Conservation (phyloP, 331 rosid species). For the Phaseolus coccineus region DNA sequence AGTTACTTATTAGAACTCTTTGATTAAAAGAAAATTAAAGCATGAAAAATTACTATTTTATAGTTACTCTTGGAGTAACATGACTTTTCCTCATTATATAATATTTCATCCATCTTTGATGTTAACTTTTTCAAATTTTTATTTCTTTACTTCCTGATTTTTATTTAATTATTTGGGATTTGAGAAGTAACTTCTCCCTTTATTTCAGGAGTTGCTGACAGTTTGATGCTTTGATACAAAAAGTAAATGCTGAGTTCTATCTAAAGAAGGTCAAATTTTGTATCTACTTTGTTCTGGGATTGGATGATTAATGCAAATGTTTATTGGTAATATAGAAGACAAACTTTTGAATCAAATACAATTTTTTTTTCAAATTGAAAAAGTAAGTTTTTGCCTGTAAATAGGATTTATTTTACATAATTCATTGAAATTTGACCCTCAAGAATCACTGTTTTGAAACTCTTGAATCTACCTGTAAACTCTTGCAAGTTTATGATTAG, state of each 20-base stretch:
- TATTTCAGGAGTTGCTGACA: constrained; percentile 81
- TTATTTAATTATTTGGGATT: not conserved
- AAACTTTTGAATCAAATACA: constrained; percentile 32
- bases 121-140: not conserved
- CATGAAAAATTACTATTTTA: too few relatives aligned
- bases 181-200: constrained; percentile 23
- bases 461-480: not conserved
- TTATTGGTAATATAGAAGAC: constrained; percentile 24
- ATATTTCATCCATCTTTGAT: not conserved
- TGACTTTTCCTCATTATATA: not conserved
- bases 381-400: constrained; percentile 34
- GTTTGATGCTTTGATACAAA: constrained; percentile 51
- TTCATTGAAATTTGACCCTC: constrained; percentile 1
- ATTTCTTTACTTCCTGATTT: constrained; percentile 20
- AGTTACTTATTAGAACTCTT: too few relatives aligned
- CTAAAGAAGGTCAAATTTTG: constrained; percentile 43
- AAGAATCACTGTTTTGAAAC: not conserved
- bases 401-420: constrained; percentile 24
- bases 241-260: constrained; percentile 51
- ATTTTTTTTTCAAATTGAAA: constrained; percentile 20
- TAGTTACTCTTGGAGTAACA: too few relatives aligned
- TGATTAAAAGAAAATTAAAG: too few relatives aligned
- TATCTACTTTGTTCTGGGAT: constrained; percentile 31
- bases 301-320: constrained; percentile 38
- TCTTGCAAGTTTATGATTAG: not conserved